Evolutionary conservation across 192 early-diverging fungal species (phyloP).

Genomic region (Backusella macrospora): DNA sequence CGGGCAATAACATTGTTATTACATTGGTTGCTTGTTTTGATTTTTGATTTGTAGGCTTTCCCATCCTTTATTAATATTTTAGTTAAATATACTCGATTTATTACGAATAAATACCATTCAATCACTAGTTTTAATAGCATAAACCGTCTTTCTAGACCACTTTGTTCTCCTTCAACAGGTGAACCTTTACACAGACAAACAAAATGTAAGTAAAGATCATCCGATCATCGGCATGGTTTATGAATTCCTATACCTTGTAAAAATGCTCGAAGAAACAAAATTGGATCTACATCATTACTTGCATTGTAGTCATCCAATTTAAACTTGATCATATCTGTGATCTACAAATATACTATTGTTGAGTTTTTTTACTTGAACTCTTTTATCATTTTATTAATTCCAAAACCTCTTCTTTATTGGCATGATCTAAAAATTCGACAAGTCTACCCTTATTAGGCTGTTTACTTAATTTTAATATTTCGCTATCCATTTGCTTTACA

Average conservation of each 20-base stretch:
- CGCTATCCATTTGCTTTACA: constrained; percentile 23
- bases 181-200: constrained; percentile 14
- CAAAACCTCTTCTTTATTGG: constrained; percentile 21
- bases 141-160: constrained; percentile 14
- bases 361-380: neutral
- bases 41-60: neutral
- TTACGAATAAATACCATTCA: constrained; percentile 24
- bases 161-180: constrained; percentile 15
- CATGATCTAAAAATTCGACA: constrained; percentile 20
- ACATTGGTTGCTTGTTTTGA: constrained; percentile 10
- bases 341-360: neutral
- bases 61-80: constrained; percentile 8
- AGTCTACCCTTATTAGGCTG: constrained; percentile 15
- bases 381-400: neutral
- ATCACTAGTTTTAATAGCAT: constrained; percentile 8
- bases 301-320: constrained; percentile 6
- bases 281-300: constrained; percentile 6
- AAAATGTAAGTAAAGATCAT: neutral
- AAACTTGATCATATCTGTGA: neutral
- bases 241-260: neutral
- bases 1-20: constrained; percentile 29
- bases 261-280: neutral
- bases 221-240: neutral
- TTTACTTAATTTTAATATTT: constrained; percentile 33
- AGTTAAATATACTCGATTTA: neutral